Base-by-base conservation (phyloP, 192 early-diverging fungal genomes). In the Lobosporangium transversale region DNA sequence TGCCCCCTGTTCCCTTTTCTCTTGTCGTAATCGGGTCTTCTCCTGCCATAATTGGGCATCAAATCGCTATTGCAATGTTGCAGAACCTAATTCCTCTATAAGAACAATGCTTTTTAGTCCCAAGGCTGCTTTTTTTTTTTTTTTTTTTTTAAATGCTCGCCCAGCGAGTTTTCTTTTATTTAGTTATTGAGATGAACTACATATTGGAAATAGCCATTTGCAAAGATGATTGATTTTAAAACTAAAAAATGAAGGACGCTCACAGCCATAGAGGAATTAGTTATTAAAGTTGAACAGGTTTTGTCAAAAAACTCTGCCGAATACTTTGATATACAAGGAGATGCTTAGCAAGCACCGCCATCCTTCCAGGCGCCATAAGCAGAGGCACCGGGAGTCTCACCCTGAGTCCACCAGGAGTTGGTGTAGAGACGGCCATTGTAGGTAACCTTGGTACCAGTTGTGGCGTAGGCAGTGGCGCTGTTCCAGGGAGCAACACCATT, bases 351-450 rank as follows among this genome's bases (percentile, higher is more conserved):
- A 27, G 75, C 66, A 53, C 75, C 75, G 31, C 54, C 50, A 62
- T 79, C 75, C 62, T 79, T 79, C 75, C 75, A 79, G 57, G 62
- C 66, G 60, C 66, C 66, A 31, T 30, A 56, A 1, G 37, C 30
- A 30, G 53, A 30, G 50, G n/a, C n/a, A 29, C 24, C 31, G 42
- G 75, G 75, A 23, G 55, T 53, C 47, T 79, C 75, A 45, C 37
- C 37, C 56, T 68, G 66, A 48, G 75, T 79, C 75, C 75, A 79
- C 75, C 75, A 79, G 32, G 56, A 40, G 66, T 59, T 70, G 44
- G 75, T 69, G 55, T 43, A 79, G 35, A 79, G 53, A 35, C 40
- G 75, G 9, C 66, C 66, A 36, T 37, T 24, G 35, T 79, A 64
- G 33, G 75, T 69, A 24, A 79, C 75, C 66, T 79, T 79, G 49